Percentiles rank a stretch among this genome's conserved stretches.
These are phyloP conservation scores for Thalassiosira delicatula DNA, from an alignment of 352 stramenopile species.

Conservation along the genomic window DNA sequence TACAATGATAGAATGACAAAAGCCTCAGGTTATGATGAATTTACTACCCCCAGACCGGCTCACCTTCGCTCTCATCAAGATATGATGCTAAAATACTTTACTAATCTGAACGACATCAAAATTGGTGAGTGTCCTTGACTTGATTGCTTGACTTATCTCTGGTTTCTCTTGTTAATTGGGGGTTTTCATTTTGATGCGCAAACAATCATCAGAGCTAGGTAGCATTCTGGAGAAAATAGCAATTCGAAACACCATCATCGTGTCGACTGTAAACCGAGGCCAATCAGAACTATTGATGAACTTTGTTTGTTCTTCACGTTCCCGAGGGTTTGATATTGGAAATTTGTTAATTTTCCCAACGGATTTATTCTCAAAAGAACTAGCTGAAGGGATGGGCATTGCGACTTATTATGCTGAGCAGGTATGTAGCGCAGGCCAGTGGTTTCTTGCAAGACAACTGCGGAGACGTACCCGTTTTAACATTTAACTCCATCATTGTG, in stretches of 20 bases:
- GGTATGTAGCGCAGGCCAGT: too few relatives aligned
- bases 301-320: constrained; percentile 74
- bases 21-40: constrained; percentile 61
- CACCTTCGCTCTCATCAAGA: constrained; percentile 49
- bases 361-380: constrained; percentile 71
- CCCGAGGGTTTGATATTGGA: constrained; percentile 66
- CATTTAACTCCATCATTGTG: too few relatives aligned
- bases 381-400: constrained; percentile 74
- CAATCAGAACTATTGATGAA: constrained; percentile 84
- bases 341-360: constrained; percentile 83
- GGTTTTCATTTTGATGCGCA: too few relatives aligned
- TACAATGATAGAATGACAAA: too few relatives aligned
- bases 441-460: too few relatives aligned
- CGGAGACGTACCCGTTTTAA: too few relatives aligned
- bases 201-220: too few relatives aligned
- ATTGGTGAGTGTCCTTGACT: too few relatives aligned
- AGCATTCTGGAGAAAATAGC: constrained; percentile 64
- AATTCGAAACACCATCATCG: constrained; percentile 64
- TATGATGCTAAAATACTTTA: constrained; percentile 62
- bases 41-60: constrained; percentile 37
- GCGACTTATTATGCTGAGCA: constrained; percentile 76
- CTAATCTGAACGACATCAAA: constrained; percentile 52
- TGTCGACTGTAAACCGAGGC: constrained; percentile 78
- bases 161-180: too few relatives aligned
- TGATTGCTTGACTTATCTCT: too few relatives aligned